These are phyloP conservation scores for Citrullus mucosospermus DNA, from an alignment of 306 rosid species.

Conservation along the genomic window DNA sequence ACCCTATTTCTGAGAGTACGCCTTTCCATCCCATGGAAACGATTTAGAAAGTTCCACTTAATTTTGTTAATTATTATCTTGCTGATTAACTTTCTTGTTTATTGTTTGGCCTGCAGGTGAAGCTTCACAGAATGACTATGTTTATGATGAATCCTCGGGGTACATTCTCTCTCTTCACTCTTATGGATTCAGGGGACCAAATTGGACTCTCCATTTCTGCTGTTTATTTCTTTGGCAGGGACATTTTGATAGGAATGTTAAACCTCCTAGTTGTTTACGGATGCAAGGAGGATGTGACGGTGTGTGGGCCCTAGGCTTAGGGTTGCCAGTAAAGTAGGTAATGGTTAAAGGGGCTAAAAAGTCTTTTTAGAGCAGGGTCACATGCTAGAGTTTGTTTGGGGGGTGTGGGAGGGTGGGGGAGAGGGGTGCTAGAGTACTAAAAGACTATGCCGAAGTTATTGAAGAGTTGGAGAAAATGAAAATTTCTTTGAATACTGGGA, in stretches of 20 bases:
- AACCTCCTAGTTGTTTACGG: background rate
- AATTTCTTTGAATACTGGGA: background rate
- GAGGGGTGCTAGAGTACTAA: background rate
- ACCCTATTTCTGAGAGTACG: conserved; percentile 33
- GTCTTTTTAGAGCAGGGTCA: background rate
- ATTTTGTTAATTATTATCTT: background rate
- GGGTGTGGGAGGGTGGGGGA: background rate
- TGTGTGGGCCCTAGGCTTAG: background rate
- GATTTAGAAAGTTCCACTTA: background rate
- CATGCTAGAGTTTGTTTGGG: background rate
- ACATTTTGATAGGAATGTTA: background rate
- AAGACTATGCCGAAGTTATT: background rate
- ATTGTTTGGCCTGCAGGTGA: conserved; percentile 29
- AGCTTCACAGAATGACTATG: conserved; percentile 36
- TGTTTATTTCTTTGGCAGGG: background rate
- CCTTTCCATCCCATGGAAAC: background rate
- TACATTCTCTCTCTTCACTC: conserved; percentile 12
- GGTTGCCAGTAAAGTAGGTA: background rate
- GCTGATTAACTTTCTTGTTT: conserved; percentile 5
- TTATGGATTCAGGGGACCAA: background rate
- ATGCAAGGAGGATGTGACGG: background rate
- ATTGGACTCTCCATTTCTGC: background rate
- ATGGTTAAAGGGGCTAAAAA: background rate
- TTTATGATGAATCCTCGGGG: conserved; percentile 60
- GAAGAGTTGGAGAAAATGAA: background rate